Evolutionary conservation across 2,329 filamentous ascomycete genomes (phyloP).

Genomic region (Colletotrichum costaricense): DNA sequence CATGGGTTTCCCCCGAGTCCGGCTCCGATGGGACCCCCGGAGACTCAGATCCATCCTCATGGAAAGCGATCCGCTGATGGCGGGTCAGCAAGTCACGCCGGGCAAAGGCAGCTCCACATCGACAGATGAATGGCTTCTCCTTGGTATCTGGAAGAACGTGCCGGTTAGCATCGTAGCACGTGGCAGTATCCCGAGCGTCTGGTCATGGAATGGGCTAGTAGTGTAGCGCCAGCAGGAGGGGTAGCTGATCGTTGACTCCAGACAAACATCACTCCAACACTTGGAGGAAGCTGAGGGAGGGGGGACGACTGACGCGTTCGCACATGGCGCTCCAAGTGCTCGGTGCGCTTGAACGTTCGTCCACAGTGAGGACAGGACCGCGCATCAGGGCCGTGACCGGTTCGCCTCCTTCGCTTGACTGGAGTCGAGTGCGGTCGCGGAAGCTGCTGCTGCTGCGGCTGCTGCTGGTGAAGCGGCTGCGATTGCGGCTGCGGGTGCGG

Average conservation of each 20-base stretch:
- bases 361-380: conserved; percentile 54
- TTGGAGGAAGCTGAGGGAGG: conserved; percentile 8
- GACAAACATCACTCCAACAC: neutral
- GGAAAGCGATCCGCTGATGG: conserved; percentile 53
- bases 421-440: conserved; percentile 33
- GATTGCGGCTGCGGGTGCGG: conserved; percentile 6
- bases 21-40: conserved; percentile 31
- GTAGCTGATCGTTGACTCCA: neutral
- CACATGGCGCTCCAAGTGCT: conserved; percentile 58
- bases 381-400: conserved; percentile 31
- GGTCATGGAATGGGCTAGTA: neutral
- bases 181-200: neutral
- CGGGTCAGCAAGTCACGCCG: conserved; percentile 57
- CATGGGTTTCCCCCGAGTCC: conserved; percentile 42
- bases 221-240: neutral
- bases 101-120: conserved; percentile 56
- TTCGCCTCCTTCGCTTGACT: conserved; percentile 38
- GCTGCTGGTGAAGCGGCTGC: conserved; percentile 27
- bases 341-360: conserved; percentile 56
- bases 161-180: conserved; percentile 17
- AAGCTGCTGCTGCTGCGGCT: conserved; percentile 7
- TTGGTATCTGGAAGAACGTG: conserved; percentile 52
- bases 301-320: conserved; percentile 53
- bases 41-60: conserved; percentile 42
- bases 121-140: conserved; percentile 58